phyloP scores from a whole-genome alignment of 306 rosid genomes.

The Acacia crassicarpa region DNA sequence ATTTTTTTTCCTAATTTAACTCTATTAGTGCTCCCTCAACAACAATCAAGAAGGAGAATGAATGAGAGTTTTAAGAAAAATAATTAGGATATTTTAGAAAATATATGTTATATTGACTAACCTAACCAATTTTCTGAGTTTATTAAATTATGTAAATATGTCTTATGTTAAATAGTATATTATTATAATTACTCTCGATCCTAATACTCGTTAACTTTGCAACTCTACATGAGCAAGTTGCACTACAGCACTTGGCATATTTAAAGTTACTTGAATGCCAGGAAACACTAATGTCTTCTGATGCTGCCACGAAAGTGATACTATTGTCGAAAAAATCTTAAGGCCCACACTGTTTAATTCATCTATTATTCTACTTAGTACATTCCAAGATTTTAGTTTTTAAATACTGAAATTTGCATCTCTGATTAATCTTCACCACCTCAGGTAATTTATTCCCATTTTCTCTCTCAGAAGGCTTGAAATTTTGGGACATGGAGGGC shows the following conservation, averaged over 20 bases:
- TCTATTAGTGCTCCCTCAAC: no score
- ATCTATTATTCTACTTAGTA: background rate
- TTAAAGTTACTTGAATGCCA: slow-evolving; percentile 29
- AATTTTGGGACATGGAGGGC: slow-evolving; percentile 31
- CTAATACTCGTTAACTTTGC: slow-evolving; percentile 22
- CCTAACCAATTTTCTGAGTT: no score
- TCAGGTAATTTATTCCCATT: slow-evolving; percentile 12
- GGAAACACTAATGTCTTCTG: slow-evolving; percentile 27
- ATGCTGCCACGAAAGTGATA: background rate
- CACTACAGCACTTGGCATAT: slow-evolving; percentile 28
- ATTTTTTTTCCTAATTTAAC: no score
- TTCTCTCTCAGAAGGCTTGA: background rate
- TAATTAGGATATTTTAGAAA: no score
- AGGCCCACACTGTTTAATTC: background rate
- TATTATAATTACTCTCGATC: slow-evolving; percentile 11
- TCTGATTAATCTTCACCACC: background rate
- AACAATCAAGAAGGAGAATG: no score
- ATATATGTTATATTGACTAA: no score
- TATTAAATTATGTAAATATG: no score
- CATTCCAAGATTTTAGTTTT: background rate
- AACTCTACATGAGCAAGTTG: slow-evolving; percentile 25
- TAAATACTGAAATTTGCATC: background rate
- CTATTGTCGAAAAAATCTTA: background rate
- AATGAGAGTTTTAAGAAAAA: no score
- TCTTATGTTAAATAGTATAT: background rate